Base-by-base conservation (phyloP, 257 asterid species). In the Solanum piurae region DNA sequence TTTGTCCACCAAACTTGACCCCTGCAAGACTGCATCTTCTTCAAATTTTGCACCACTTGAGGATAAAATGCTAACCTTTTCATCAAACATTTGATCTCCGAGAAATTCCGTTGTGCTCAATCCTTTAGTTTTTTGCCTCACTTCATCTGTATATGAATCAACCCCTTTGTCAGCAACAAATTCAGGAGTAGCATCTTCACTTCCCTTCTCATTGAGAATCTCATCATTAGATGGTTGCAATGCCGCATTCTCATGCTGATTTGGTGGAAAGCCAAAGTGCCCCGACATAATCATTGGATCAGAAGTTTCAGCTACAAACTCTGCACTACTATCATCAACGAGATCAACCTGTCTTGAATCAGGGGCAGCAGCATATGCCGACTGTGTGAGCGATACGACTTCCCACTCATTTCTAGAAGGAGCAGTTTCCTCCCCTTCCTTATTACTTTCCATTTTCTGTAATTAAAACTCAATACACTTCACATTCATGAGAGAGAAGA, bases 251-350 rank as follows among this genome's bases (percentile, higher is more conserved):
- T 95, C 95, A 25, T 79, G 91, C 73, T 86, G 94, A 86, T 88
- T 91, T 23, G 95, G 97, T 76, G 98, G 98, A 88, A 95, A 91
- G 83, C 90, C 89, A 69, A 95, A 95, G 87, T 95, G 98, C 76
- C 94, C 90, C 75, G 98, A 94, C 96, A 92, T 92, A 88, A 96
- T 90, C 95, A 94, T 87, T 77, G 95, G 90, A 88, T 40, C 90
- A 38, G 98, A 93, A 86, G 94, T 89, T 90, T 93, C 95, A 72
- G 93, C 94, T 31, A 89, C 92, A 40, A 72, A 42, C 83, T 91
- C 92, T 82, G 84, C 91, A 75, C 46, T 89, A 80, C 85, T 85
- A 21, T 77, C 86, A 75, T 91, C 92, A 40, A 55, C 62, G 13
- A 82, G 83, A 75, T 42, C 86, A 29, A 83, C 90, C 68, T 86